phyloP scores from a whole-genome alignment of 306 rosid species.

The Fagus sylvatica region DNA sequence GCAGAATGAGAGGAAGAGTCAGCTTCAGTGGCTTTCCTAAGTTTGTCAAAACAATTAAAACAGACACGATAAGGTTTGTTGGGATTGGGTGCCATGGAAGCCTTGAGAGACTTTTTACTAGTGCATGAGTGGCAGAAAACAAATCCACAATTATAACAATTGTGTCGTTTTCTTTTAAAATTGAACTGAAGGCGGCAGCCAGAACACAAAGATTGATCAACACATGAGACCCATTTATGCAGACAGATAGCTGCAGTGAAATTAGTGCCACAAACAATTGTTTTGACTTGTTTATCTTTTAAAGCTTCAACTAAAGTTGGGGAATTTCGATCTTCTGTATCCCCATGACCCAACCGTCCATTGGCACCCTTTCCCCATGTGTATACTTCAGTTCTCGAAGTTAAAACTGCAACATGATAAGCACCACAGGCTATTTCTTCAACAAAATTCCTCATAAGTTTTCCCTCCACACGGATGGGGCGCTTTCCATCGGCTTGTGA shows the following conservation, averaged over 20 bases:
- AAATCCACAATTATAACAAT: constrained; percentile 96
- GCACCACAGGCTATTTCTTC: constrained; percentile 99
- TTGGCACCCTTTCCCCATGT: constrained; percentile 99
- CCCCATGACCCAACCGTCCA: constrained; percentile 99
- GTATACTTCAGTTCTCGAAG: constrained; percentile 94
- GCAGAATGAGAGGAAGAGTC: constrained; percentile 79
- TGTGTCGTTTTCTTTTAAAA: constrained; percentile 97
- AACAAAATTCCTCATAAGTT: constrained; percentile 75
- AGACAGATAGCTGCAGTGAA: constrained; percentile 95
- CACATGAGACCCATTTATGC: constrained; percentile 99
- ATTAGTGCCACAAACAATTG: constrained; percentile 93
- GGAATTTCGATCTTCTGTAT: constrained; percentile 73
- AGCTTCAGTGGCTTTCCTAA: constrained; percentile 70
- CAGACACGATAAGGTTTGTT: constrained; percentile 96
- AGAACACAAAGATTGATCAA: constrained; percentile 98
- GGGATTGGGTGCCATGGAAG: constrained; percentile 99
- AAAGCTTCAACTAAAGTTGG: constrained; percentile 90
- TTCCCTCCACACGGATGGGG: constrained; percentile 80
- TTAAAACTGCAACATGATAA: constrained; percentile 90
- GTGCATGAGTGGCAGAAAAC: constrained; percentile 98
- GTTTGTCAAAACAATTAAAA: constrained; percentile 85
- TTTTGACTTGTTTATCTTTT: constrained; percentile 93
- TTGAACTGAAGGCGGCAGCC: constrained; percentile 94
- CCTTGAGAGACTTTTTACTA: constrained; percentile 92
- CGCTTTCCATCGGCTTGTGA: constrained; percentile 90